These are phyloP conservation scores for Keqinozyma sinolaborantium DNA, from an alignment of 1,139 yeast genomes.

Conservation along the genomic window DNA sequence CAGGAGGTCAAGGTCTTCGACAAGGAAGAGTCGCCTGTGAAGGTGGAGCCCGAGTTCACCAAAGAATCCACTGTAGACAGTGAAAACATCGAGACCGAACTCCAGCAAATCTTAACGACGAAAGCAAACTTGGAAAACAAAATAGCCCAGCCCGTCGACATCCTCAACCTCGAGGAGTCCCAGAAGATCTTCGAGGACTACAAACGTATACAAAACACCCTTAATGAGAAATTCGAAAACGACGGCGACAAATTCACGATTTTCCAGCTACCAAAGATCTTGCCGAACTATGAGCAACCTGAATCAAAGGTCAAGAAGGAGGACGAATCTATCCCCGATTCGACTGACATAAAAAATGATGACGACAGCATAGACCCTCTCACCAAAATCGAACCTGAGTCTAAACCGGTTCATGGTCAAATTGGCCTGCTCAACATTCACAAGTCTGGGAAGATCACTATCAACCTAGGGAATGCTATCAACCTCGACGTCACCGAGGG, in stretches of 20 bases:
- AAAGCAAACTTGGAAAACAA: conserved; percentile 29
- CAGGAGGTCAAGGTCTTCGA: conserved; percentile 3
- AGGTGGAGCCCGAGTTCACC: conserved; percentile 10
- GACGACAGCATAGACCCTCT: conserved; percentile 10
- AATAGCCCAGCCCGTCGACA: conserved; percentile 27
- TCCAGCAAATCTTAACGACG: conserved; percentile 23
- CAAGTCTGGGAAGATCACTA: conserved; percentile 74
- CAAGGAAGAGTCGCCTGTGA: conserved; percentile 13
- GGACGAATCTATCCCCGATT: conserved; percentile 9
- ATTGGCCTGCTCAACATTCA: conserved; percentile 75
- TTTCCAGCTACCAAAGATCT: conserved; percentile 67
- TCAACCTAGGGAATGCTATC: conserved; percentile 65
- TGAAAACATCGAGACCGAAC: conserved; percentile 26
- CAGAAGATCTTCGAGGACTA: conserved; percentile 31
- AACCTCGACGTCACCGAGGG: conserved; percentile 72
- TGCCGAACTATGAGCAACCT: conserved; percentile 49
- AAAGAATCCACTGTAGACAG: conserved; percentile 33
- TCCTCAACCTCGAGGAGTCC: conserved; percentile 27
- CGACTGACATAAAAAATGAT: conserved; percentile 11
- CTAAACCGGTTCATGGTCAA: conserved; percentile 40
- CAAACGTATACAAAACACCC: conserved; percentile 22
- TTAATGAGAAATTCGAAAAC: conserved; percentile 22
- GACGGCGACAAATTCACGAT: conserved; percentile 39
- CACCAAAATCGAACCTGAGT: conserved; percentile 3
- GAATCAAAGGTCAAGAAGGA: conserved; percentile 2